phyloP scores from a whole-genome alignment of 2,329 filamentous ascomycete species.

The Fusarium verrucosum region DNA sequence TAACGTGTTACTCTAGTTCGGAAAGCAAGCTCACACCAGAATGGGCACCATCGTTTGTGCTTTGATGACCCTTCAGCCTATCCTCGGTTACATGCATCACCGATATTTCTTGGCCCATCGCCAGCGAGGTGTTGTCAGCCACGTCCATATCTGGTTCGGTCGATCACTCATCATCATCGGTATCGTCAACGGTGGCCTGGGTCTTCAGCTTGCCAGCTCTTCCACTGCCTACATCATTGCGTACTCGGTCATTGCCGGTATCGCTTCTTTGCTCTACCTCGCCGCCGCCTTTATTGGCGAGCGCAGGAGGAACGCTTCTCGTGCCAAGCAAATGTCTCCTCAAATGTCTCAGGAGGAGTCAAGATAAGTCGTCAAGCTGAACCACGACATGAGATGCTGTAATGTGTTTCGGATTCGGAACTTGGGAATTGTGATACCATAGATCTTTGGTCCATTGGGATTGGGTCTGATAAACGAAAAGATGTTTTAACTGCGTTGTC shows the following conservation, averaged over 20 bases:
- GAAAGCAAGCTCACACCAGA: conserved; percentile 61
- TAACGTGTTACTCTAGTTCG: conserved; percentile 55
- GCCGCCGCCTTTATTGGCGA: conserved; percentile 37
- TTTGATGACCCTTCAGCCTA: conserved; percentile 66
- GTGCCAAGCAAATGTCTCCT: conserved; percentile 36
- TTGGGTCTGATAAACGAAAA: conserved; percentile 1
- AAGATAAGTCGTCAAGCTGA: neutral
- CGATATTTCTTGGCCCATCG: conserved; percentile 59
- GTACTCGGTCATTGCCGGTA: conserved; percentile 64
- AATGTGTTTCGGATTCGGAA: conserved; percentile 11
- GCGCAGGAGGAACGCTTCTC: conserved; percentile 21
- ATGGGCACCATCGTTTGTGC: conserved; percentile 65
- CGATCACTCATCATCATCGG: conserved; percentile 66
- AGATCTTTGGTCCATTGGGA: conserved; percentile 1
- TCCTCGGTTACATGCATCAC: conserved; percentile 68
- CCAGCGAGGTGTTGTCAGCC: conserved; percentile 60
- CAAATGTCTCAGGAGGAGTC: conserved; percentile 41
- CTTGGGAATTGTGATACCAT: conserved; percentile 30
- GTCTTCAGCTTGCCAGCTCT: conserved; percentile 60
- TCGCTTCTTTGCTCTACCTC: conserved; percentile 59
- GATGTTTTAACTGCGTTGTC: neutral
- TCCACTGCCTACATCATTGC: conserved; percentile 57
- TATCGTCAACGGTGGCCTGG: conserved; percentile 71
- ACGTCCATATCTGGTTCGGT: conserved; percentile 71
- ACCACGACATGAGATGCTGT: neutral